A percentile compares a stretch with the other conserved stretches of the same genome.
phyloP scores from a whole-genome alignment of 1,284 basidiomycete species.

The Ustilago tritici region DNA sequence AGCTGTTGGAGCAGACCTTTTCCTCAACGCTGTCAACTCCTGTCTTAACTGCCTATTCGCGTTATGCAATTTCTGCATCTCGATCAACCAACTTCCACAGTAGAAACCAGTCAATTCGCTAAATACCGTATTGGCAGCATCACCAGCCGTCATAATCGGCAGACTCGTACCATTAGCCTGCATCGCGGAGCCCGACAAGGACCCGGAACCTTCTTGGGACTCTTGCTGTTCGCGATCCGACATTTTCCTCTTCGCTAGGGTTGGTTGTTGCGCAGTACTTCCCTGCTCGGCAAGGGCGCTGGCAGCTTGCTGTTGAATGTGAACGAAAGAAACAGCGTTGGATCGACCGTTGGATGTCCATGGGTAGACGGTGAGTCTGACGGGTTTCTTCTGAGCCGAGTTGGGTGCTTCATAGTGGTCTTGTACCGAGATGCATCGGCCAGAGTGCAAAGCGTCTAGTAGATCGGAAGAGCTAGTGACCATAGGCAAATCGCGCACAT shows the following conservation, averaged over 20 bases:
- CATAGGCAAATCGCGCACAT: constrained; percentile 51
- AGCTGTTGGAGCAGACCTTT: neutral
- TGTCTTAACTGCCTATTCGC: constrained; percentile 36
- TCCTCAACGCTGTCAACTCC: constrained; percentile 30
- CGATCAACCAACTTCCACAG: constrained; percentile 44
- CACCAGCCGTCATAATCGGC: constrained; percentile 39
- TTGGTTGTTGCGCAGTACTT: neutral
- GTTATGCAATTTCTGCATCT: constrained; percentile 52
- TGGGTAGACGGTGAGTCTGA: constrained; percentile 53
- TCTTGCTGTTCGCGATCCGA: constrained; percentile 15
- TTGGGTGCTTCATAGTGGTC: constrained; percentile 33
- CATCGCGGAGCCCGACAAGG: constrained; percentile 18
- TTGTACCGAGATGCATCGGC: constrained; percentile 47
- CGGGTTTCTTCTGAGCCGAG: constrained; percentile 22
- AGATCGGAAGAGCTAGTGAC: constrained; percentile 49
- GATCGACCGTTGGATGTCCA: constrained; percentile 52
- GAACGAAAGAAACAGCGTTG: constrained; percentile 39
- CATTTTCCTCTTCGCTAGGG: constrained; percentile 35
- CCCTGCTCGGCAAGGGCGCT: neutral
- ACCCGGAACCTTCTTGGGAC: constrained; percentile 24
- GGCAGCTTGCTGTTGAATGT: constrained; percentile 36
- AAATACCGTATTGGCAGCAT: constrained; percentile 44
- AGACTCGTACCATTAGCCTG: constrained; percentile 21
- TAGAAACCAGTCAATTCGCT: constrained; percentile 47
- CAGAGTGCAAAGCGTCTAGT: constrained; percentile 39